Evolutionary conservation across 129 eudicot genomes (phyloP), one percentile per base, ranked within the genome.

Genomic region (Flaveria linearis): DNA sequence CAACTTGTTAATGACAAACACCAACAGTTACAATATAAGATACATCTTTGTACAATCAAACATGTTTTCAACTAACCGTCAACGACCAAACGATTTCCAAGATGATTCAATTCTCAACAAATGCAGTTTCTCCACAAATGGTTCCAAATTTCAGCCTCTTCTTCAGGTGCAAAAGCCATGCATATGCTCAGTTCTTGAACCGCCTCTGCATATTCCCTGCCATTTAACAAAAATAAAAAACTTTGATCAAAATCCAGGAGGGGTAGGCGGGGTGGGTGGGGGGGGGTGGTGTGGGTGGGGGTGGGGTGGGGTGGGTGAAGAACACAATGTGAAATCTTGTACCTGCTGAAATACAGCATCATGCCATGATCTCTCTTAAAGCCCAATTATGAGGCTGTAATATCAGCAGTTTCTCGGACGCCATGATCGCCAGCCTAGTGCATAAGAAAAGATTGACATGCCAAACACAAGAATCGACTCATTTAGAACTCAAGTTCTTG

Each of bases 161-260:
- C 98, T 84, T 89, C 98, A 11, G 98, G 98, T 74, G 98, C 91
- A 82, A 92, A 92, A 4, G 93, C 98, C 98, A 92, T 92, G 80
- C 98, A 92, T 72, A 92, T 92, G 86, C 98, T 92, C 58, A 90
- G 94, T 82, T 92, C 98, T 79, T 88, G 93, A 52, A 92, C 93
- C 3, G 98, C 91, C 80, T 79, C 91, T 60, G 79, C 92, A 33
- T 89, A 92, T 25, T 92, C 88, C 88, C 98, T 92, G 80, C 46
- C 61, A 74, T 65, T 68, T 43, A 36, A 25, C 41, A 61, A 36
- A 36, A 36, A 36, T 5, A 36, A 5, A 73, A 23, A 22, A 66
- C 45, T 14, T 20, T n/a, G 30, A 23, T 10, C 13, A 33, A 16
- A 36, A 30, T 11, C 20, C 42, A 66, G 9, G 4, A 3, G 1